Conservation (phyloP, 2,329 filamentous ascomycete genomes). For the Stachybotrys echinatus region DNA sequence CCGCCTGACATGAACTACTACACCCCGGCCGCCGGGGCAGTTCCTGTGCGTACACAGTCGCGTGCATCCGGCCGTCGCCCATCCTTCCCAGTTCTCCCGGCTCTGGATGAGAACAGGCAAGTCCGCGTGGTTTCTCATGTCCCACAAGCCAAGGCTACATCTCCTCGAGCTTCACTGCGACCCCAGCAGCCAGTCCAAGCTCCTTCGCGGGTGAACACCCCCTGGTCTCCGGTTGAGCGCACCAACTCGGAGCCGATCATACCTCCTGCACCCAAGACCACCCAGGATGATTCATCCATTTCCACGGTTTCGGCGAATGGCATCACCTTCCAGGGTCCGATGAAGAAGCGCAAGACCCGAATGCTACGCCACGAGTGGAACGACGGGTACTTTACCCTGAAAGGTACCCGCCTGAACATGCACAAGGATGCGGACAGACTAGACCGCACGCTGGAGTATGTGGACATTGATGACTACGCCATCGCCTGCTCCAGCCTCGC, state of each 20-base stretch:
- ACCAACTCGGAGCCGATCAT: slow-evolving; percentile 39
- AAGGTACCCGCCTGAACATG: slow-evolving; percentile 69
- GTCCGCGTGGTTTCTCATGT: slow-evolving; percentile 29
- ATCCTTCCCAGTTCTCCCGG: slow-evolving; percentile 62
- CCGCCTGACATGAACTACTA: slow-evolving; percentile 89
- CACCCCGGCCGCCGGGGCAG: slow-evolving; percentile 26
- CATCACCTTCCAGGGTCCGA: slow-evolving; percentile 73
- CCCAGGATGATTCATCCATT: slow-evolving; percentile 11
- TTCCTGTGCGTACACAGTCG: slow-evolving; percentile 43
- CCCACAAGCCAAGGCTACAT: slow-evolving; percentile 26
- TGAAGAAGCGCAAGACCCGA: slow-evolving; percentile 89
- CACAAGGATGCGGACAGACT: slow-evolving; percentile 56
- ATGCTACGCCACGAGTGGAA: slow-evolving; percentile 92
- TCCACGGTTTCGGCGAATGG: slow-evolving; percentile 37
- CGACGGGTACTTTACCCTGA: slow-evolving; percentile 84
- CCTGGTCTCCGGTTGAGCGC: slow-evolving; percentile 48
- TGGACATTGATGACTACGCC: slow-evolving; percentile 85
- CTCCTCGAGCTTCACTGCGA: slow-evolving; percentile 27
- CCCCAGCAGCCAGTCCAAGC: slow-evolving; percentile 35
- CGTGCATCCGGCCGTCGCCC: slow-evolving; percentile 58
- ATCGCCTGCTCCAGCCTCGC: slow-evolving; percentile 77
- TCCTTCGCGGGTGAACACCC: slow-evolving; percentile 50
- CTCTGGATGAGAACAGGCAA: slow-evolving; percentile 60
- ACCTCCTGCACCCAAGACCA: slow-evolving; percentile 26
- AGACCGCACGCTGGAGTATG: slow-evolving; percentile 64